Conservation (phyloP, 78 protist species). For the Dictyostelium capitatum region DNA sequence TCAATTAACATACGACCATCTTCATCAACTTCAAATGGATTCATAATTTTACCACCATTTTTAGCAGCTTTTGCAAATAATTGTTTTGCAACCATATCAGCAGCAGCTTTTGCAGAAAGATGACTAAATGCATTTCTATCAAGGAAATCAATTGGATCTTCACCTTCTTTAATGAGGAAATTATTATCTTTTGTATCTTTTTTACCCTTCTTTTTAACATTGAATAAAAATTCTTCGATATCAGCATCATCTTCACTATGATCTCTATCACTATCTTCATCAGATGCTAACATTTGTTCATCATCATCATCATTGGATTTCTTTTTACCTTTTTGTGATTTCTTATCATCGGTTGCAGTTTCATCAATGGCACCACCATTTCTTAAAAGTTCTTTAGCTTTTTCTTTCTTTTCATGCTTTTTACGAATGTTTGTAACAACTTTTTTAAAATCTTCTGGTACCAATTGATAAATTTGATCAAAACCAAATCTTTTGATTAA, state of each 20-base stretch:
- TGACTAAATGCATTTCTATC: constrained; percentile 54
- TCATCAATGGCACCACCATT: neutral
- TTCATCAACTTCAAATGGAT: constrained; percentile 30
- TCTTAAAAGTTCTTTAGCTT: neutral
- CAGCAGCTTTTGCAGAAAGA: constrained; percentile 2
- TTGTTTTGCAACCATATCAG: neutral
- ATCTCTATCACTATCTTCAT: constrained; percentile 20
- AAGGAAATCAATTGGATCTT: constrained; percentile 71
- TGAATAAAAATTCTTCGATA: constrained; percentile 65
- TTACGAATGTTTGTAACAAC: constrained; percentile 27
- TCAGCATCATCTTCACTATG: constrained; percentile 56
- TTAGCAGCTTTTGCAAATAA: constrained; percentile 15
- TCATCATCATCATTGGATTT: neutral
- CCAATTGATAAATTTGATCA: constrained; percentile 24
- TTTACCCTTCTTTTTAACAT: constrained; percentile 36
- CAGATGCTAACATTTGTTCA: neutral
- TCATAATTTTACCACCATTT: constrained; percentile 14
- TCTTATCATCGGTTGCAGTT: neutral
- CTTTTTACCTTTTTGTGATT: constrained; percentile 3
- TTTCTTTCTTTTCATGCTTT: constrained; percentile 50
- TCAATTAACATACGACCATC: constrained; percentile 55
- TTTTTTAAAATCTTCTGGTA: constrained; percentile 57
- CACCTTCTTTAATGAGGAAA: constrained; percentile 66
- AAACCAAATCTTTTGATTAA: constrained; percentile 49
- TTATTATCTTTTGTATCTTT: neutral